Percentiles rank a stretch among this genome's conserved stretches.
These are phyloP conservation scores for Tetracladium setigerum DNA, from an alignment of 495 filamentous ascomycete species.

Conservation along the genomic window DNA sequence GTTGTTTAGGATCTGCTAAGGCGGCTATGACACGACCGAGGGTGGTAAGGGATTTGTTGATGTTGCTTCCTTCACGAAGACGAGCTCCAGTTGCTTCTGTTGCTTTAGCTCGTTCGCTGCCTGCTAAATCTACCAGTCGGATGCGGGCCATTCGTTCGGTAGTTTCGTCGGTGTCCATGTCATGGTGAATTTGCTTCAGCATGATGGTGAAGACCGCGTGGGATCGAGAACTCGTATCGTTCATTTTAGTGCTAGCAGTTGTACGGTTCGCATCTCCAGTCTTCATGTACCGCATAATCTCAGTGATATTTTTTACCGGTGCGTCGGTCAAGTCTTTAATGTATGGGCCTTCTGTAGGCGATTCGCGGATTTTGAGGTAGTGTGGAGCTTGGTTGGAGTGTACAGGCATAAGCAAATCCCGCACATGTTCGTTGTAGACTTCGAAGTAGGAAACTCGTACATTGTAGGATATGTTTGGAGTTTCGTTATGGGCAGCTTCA, in stretches of 20 bases:
- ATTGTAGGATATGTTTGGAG: slow-evolving; percentile 85
- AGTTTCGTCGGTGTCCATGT: slow-evolving; percentile 88
- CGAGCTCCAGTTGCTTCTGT: slow-evolving; percentile 91
- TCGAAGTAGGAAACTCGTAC: slow-evolving; percentile 98
- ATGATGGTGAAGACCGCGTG: slow-evolving; percentile 98
- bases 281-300: slow-evolving; percentile 86
- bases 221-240: slow-evolving; percentile 88
- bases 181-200: slow-evolving; percentile 93
- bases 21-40: slow-evolving; percentile 96
- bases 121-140: slow-evolving; percentile 90
- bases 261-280: slow-evolving; percentile 84
- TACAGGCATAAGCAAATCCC: slow-evolving; percentile 82
- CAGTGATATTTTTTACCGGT: slow-evolving; percentile 70
- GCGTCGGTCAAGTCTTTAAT: slow-evolving; percentile 94
- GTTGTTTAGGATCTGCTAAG: slow-evolving; percentile 71
- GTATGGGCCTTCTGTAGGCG: slow-evolving; percentile 91
- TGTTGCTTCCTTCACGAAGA: slow-evolving; percentile 90
- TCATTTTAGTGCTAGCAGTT: slow-evolving; percentile 98
- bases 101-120: slow-evolving; percentile 88
- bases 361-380: slow-evolving; percentile 96
- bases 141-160: slow-evolving; percentile 92
- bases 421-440: slow-evolving; percentile 98
- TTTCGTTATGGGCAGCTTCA: slow-evolving; percentile 57
- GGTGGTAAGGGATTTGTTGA: slow-evolving; percentile 97
- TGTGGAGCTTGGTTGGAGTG: slow-evolving; percentile 62